Base-by-base conservation (phyloP, 1,139 yeast species). In the Tardiomyces blankii region DNA sequence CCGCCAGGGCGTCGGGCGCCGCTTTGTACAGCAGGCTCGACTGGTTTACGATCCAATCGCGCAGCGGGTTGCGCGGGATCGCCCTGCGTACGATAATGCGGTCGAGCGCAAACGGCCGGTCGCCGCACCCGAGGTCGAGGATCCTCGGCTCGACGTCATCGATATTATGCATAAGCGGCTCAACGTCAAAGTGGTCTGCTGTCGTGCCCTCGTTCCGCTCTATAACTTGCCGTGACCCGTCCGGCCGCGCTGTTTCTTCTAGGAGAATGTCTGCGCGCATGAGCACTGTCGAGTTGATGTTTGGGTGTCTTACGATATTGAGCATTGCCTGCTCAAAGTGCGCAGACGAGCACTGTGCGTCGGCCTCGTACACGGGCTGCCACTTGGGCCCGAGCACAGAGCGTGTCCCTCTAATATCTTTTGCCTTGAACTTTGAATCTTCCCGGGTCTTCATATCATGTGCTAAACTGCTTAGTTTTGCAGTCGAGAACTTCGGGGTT, bases 211-310 rank as follows among this genome's bases (percentile, higher is more conserved):
- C 41, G 16, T 38, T 19, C 8, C 49, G 50, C 18, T 45, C 32
- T n/a, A 44, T 38, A 6, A 49, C 48, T 9, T 4, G 3, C 9
- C 16, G n/a, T 9, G 35, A 13, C 11, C 44, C 30, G 19, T 44
- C 49, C 25, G 47, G 48, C 3, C 44, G 49, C 9, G 42, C 42
- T 7, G 47, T 39, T 40, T 46, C 50, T 54, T 83, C 89, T 42
- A 70, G 68, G 42, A 88, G 64, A 25, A 89, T 78, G 63, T 89
- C 97, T 0, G 96, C 95, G 56, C 97, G 69, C 68, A 89, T 69
- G 38, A 89, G 83, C 28, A 87, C 93, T 0, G 96, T 84, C 8
- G 96, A 89, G 63, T 89, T 89, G 63, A 89, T 83, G 61, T 89
- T 86, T 13, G 97, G 97, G 51, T 87, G 88, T 50, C 75, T 73